Conservation (phyloP, 176 grass and related monocot genomes). For the Secale cereale region DNA sequence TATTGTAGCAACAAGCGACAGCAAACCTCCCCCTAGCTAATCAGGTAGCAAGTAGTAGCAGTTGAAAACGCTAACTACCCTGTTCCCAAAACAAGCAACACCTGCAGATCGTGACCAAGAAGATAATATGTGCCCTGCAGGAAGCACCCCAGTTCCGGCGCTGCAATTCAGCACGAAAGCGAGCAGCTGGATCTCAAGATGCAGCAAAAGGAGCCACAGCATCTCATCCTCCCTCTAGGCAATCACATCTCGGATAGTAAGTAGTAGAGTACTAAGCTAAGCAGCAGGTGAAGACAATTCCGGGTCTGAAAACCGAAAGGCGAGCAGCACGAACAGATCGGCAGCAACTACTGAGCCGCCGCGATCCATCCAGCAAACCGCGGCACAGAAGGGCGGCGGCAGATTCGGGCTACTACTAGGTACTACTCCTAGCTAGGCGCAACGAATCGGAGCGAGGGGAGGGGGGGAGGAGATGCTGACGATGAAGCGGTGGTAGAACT, state of each 20-base stretch:
- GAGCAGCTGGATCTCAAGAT: background rate
- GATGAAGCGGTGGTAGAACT: constrained; percentile 80
- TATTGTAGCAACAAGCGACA: no score
- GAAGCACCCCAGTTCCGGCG: background rate
- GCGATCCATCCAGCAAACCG: background rate
- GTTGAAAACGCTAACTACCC: no score
- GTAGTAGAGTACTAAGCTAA: background rate
- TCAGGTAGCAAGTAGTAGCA: background rate
- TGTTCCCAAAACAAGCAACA: background rate
- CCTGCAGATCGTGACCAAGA: background rate
- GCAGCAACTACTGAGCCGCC: background rate
- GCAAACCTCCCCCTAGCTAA: no score
- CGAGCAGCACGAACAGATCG: background rate
- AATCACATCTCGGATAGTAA: background rate
- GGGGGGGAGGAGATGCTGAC: background rate
- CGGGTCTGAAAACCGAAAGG: no score
- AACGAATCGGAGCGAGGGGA: background rate
- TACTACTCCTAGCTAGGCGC: no score
- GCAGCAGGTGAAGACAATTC: background rate
- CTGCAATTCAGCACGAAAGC: background rate
- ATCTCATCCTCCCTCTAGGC: no score
- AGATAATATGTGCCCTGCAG: no score
- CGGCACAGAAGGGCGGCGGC: no score
- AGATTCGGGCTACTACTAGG: background rate
- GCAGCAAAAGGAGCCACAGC: background rate